phyloP scores from a whole-genome alignment of 2,329 filamentous ascomycete species.

The Lithohypha guttulata region DNA sequence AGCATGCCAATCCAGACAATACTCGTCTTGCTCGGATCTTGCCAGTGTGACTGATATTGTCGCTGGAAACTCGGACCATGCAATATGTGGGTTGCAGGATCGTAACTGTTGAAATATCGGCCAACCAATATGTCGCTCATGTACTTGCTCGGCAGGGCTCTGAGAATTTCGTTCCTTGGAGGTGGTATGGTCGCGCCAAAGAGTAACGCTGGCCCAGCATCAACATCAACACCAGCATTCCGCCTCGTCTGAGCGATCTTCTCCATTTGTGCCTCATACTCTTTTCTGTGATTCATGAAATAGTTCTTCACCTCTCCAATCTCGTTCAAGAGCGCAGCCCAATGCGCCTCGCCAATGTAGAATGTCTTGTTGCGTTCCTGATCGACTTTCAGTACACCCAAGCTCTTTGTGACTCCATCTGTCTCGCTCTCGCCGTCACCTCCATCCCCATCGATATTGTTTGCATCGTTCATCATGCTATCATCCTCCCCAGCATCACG shows the following conservation, averaged over 20 bases:
- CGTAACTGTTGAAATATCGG: conserved; percentile 79
- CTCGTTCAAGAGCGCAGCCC: conserved; percentile 69
- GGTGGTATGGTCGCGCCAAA: conserved; percentile 61
- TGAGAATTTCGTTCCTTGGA: conserved; percentile 65
- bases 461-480: conserved; percentile 36
- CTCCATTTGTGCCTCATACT: conserved; percentile 71
- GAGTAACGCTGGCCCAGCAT: conserved; percentile 62
- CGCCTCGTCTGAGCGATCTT: conserved; percentile 59
- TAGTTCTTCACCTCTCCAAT: conserved; percentile 92
- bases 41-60: conserved; percentile 54
- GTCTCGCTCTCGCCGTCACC: conserved; percentile 55
- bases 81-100: conserved; percentile 58
- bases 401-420: conserved; percentile 59
- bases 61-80: conserved; percentile 78
- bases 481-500: conserved; percentile 26
- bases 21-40: conserved; percentile 45
- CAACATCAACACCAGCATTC: conserved; percentile 44
- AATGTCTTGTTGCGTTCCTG: conserved; percentile 62
- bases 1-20: conserved; percentile 53
- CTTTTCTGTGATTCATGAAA: conserved; percentile 75
- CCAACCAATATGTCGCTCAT: conserved; percentile 76
- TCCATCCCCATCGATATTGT: conserved; percentile 44
- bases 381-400: conserved; percentile 76
- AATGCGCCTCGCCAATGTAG: conserved; percentile 74
- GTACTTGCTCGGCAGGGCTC: conserved; percentile 67